Base-by-base conservation (phyloP, 768 basidiomycete genomes). In the Tricholomella constricta region DNA sequence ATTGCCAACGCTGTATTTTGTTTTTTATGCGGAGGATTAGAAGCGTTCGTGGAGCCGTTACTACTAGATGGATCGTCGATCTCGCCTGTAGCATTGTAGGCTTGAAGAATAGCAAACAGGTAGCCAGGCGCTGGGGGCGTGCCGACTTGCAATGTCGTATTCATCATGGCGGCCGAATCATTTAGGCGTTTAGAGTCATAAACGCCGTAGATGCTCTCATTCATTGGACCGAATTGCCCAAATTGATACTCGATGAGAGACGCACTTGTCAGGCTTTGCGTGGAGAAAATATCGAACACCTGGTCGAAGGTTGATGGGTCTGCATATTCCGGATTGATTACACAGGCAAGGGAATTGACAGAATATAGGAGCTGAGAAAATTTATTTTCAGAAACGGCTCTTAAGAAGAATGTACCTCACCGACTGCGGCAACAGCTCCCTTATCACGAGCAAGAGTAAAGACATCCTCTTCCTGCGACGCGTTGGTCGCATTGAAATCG, bases 341-440 rank as follows among this genome's bases (percentile, higher is more conserved):
- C 69, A 63, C 94, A 96, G 0, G 87, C 83, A 45, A 80, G 68
- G 1, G 90, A 88, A 52, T 79, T 78, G 20, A 79, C 65, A 3
- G 94, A 91, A 65, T 94, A 96, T 20, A 96, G 69, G 12, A 97
- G 72, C 90, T 92, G 54, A 7, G n/a, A 25, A 17, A n/a, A 17
- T 27, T 26, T 22, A 17, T 46, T 9, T 48, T 42, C n/a, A 41
- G 22, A 48, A n/a, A 27, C 27, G 34, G 34, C 17, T 6, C 27
- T 25, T 26, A 14, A 17, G 9, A 37, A 23, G 35, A 34, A n/a
- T 51, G 25, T 11, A 52, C 29, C 23, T 22, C 23, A 72, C 83
- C 63, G 62, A 91, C 89, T 29, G 89, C 91, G 12, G 89, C 87
- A 31, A 83, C 80, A 1, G 94, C 94, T 4, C 94, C 94, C 56